These are phyloP conservation scores for Choanephora cucurbitarum DNA, from an alignment of 371 early-diverging fungal species.

Conservation along the genomic window DNA sequence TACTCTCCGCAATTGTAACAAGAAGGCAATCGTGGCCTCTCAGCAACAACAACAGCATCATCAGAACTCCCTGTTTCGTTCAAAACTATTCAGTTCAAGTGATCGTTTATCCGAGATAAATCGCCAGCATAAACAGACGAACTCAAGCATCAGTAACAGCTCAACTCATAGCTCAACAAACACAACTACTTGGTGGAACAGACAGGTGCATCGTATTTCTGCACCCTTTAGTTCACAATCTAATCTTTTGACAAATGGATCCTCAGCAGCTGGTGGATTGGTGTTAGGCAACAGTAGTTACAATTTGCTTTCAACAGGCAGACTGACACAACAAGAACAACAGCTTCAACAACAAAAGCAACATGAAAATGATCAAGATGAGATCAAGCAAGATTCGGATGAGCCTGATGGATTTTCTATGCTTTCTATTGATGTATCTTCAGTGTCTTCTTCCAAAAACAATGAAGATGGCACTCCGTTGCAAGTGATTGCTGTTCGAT, in stretches of 20 bases:
- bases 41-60: constrained; percentile 1
- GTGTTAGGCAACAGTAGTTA: constrained; percentile 19
- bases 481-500: constrained; percentile 37
- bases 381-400: background rate
- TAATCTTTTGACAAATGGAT: background rate
- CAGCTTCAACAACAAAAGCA: constrained; percentile 3
- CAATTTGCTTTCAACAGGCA: constrained; percentile 22
- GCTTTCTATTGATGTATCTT: constrained; percentile 41
- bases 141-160: constrained; percentile 13
- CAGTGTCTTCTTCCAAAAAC: constrained; percentile 18
- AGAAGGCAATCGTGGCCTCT: constrained; percentile 5
- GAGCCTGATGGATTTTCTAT: constrained; percentile 35
- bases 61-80: constrained; percentile 18
- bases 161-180: constrained; percentile 7
- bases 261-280: constrained; percentile 14
- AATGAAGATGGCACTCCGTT: constrained; percentile 17
- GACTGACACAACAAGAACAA: constrained; percentile 19
- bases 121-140: constrained; percentile 3
- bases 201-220: constrained; percentile 23
- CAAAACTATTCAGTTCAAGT: constrained; percentile 20
- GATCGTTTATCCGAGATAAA: constrained; percentile 18
- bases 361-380: background rate
- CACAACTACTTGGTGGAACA: constrained; percentile 17
- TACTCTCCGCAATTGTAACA: constrained; percentile 36
- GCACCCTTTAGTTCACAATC: constrained; percentile 13